These are phyloP conservation scores for Arxiozyma heterogenica DNA, from an alignment of 1,139 yeast species.

Conservation along the genomic window DNA sequence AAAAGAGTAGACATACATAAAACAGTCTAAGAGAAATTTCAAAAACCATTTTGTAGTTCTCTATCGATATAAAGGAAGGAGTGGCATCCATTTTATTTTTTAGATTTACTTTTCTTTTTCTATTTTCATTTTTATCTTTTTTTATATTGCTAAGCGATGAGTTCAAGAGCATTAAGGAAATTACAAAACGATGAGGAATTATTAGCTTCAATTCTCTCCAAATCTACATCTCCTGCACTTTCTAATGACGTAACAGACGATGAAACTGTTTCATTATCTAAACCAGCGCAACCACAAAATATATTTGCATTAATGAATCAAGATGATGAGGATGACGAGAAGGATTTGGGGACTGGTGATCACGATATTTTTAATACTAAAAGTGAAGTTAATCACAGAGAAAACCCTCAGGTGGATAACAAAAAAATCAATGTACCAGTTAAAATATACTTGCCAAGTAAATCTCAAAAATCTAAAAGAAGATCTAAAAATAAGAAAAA, in stretches of 20 bases:
- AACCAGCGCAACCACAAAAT: constrained; percentile 26
- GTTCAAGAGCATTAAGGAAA: constrained; percentile 57
- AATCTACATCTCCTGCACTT: constrained; percentile 2
- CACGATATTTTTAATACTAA: constrained; percentile 14
- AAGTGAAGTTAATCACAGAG: constrained; percentile 9
- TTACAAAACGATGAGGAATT: constrained; percentile 38
- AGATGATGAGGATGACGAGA: constrained; percentile 34
- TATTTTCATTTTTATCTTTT: no score
- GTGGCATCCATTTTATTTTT: no score
- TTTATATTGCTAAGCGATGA: constrained; percentile 35
- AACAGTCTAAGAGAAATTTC: no score
- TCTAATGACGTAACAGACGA: constrained; percentile 14
- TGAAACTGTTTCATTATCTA: constrained; percentile 6
- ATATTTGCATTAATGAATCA: constrained; percentile 47
- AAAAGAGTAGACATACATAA: no score
- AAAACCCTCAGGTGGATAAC: not conserved
- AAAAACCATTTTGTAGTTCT: not conserved
- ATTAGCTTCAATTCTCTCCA: constrained; percentile 21
- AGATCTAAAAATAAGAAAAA: constrained; percentile 14
- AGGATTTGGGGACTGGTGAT: constrained; percentile 14
- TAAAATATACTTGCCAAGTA: constrained; percentile 18
- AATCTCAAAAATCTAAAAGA: constrained; percentile 17
- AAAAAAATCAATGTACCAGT: not conserved
- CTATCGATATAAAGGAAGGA: not conserved
- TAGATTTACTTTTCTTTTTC: not conserved